Evolutionary conservation across 2,329 filamentous ascomycete species (phyloP), one percentile per base, ranked within the genome.

Genomic region (Sporothrix inflata): DNA sequence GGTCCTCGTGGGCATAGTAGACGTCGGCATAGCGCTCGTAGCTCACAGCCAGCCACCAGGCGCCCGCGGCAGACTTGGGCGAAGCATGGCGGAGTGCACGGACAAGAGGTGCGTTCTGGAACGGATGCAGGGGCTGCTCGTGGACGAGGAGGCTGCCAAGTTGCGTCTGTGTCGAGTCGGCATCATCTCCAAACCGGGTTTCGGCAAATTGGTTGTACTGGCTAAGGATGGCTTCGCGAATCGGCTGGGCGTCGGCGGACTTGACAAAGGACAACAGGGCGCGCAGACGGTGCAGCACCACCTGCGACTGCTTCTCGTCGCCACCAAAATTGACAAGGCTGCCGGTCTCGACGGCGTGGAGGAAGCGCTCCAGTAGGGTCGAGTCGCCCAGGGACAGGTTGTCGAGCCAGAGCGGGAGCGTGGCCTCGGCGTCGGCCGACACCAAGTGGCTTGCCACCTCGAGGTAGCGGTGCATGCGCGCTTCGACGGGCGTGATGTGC

Each of bases 21-120:
- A 89, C 78, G 4, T 85, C 82, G 14, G 82, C 76, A 57, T 84
- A 83, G 63, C 85, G 80, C 68, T 90, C 88, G 69, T 87, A 86
- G 74, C 85, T 84, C 7, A 80, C 79, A 16, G 83, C 85, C 14
- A 88, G 80, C 87, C 87, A 90, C 72, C 80, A 80, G 1, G 61
- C 40, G 40, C n/a, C 19, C 4, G 45, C n/a, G 7, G 42, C 40
- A 1, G 73, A 27, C 7, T 49, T 24, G 4, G 21, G 27, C 38
- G 57, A 21, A 16, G 24, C 11, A n/a, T 3, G 42, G 3, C 30
- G 19, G 9, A 89, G 77, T 3, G 89, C 76, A 6, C 82, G 80
- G 2, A 86, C 79, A n/a, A 89, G 78, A 1, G 84, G 82, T 2
- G 84, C 83, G 75, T 91, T 91, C 74, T 88, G 85, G 21, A 91